Percentiles rank a stretch among this genome's conserved stretches.
phyloP scores from a whole-genome alignment of 2,329 filamentous ascomycete species.

The Trichoderma koningiopsis region DNA sequence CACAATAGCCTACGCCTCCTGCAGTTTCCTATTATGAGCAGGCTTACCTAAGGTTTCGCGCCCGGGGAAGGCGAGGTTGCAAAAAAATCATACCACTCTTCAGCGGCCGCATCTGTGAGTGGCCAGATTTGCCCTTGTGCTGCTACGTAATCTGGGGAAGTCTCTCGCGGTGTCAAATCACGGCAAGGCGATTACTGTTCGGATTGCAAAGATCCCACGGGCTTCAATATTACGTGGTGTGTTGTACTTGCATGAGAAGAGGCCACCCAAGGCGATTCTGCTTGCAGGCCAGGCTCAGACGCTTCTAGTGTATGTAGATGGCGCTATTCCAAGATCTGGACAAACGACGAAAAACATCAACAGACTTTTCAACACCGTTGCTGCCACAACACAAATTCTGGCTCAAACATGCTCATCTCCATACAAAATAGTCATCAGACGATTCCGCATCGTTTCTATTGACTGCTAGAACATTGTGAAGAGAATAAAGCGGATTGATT shows the following conservation, averaged over 20 bases:
- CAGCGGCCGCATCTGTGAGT: background rate
- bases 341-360: background rate
- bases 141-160: background rate
- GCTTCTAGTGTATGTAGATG: background rate
- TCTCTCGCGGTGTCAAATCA: background rate
- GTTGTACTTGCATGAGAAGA: background rate
- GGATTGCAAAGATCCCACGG: background rate
- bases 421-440: background rate
- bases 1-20: background rate
- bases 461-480: background rate
- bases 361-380: background rate
- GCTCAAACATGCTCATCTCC: background rate
- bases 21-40: slow-evolving; percentile 17
- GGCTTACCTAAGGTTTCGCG: background rate
- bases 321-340: background rate
- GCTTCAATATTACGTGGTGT: background rate
- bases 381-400: background rate
- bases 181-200: background rate
- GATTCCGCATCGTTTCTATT: background rate
- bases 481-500: background rate
- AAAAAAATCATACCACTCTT: slow-evolving; percentile 9
- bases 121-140: background rate
- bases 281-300: background rate
- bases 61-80: background rate
- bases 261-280: background rate